phyloP scores from a whole-genome alignment of 2,329 filamentous ascomycete genomes.

The Aspergillus piperis region DNA sequence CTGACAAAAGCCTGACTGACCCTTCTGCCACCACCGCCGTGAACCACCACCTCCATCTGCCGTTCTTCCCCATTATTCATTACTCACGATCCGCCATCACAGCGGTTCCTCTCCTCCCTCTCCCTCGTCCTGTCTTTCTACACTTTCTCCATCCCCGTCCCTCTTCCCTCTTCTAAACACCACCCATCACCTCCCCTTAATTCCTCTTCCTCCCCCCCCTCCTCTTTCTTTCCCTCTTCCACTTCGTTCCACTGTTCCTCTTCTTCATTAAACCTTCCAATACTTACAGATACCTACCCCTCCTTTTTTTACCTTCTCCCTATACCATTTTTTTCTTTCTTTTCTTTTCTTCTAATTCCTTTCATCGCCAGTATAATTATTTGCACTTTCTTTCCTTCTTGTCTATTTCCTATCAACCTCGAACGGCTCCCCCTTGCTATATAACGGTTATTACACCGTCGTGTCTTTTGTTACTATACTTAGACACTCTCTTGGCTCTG shows the following conservation, averaged over 20 bases:
- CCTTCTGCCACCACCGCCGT: constrained; percentile 1
- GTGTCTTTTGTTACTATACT: constrained; percentile 14
- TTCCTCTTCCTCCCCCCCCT: constrained; percentile 19
- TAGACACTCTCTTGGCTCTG: constrained; percentile 14
- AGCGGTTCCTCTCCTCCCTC: constrained; percentile 9
- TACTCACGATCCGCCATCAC: constrained; percentile 3
- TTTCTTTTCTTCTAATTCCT: constrained; percentile 14
- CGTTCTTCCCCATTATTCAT: constrained; percentile 1
- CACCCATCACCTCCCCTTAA: constrained; percentile 25
- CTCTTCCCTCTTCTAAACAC: constrained; percentile 15
- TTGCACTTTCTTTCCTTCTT: constrained; percentile 2
- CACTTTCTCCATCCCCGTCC: constrained; percentile 1
- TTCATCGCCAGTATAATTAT: constrained; percentile 5
- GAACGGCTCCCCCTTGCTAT: constrained; percentile 4
- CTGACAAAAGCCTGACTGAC: constrained; percentile 15
- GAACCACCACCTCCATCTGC: background rate
- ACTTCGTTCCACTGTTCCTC: constrained; percentile 10
- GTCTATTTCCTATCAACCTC: background rate
- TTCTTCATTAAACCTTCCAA: constrained; percentile 10
- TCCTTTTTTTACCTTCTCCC: constrained; percentile 10
- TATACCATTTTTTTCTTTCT: too few species aligned
- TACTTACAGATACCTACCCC: constrained; percentile 11
- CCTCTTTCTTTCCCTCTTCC: constrained; percentile 16
- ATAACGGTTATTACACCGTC: constrained; percentile 14
- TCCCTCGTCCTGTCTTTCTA: constrained; percentile 5